These are phyloP conservation scores for Colletotrichum spinosum DNA, from an alignment of 2,329 filamentous ascomycete species.

Conservation along the genomic window DNA sequence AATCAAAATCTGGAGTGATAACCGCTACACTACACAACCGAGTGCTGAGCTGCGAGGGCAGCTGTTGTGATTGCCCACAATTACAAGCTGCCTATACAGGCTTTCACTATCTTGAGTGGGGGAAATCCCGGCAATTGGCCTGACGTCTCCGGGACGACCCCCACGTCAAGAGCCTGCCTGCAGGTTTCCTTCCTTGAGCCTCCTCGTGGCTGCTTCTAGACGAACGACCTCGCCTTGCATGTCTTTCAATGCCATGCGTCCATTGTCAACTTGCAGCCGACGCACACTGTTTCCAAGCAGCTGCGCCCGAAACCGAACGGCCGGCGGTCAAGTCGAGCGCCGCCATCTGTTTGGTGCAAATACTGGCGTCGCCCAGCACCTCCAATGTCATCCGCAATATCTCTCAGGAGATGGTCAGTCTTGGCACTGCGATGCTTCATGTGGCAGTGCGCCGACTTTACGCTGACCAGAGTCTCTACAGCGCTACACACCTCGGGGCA, in stretches of 20 bases:
- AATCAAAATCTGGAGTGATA: constrained; percentile 38
- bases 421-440: constrained; percentile 14
- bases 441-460: constrained; percentile 21
- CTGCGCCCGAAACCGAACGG: constrained; percentile 8
- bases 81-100: background rate
- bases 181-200: too few species aligned
- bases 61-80: constrained; percentile 6
- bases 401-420: constrained; percentile 9
- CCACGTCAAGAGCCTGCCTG: too few species aligned
- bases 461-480: background rate
- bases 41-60: background rate
- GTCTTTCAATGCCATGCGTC: too few species aligned
- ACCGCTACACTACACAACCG: constrained; percentile 38
- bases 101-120: rapidly evolving
- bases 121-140: background rate
- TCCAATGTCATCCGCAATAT: constrained; percentile 21
- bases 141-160: background rate
- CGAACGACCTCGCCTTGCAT: too few species aligned
- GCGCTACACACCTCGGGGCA: background rate
- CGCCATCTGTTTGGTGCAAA: constrained; percentile 26
- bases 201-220: too few species aligned
- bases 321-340: background rate
- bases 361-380: background rate
- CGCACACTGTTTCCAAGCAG: too few species aligned
- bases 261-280: too few species aligned